A percentile compares a stretch with the other conserved stretches of the same genome.
Conservation (phyloP, 169 alveolate genomes). For the Theileria annulata region DNA sequence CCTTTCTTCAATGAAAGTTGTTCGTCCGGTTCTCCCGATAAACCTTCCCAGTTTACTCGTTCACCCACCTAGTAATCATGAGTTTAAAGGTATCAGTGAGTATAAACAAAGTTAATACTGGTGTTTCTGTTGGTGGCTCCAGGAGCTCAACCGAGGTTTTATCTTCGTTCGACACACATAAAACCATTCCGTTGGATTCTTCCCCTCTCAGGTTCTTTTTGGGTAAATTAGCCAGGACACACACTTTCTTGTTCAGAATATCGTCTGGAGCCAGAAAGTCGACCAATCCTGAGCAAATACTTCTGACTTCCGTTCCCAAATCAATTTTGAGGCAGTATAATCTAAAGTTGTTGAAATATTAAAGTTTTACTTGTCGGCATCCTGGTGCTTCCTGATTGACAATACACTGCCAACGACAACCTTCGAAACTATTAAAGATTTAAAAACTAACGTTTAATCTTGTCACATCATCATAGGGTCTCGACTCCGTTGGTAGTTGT, state of each 20-base stretch:
- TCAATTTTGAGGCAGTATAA: conserved; percentile 74
- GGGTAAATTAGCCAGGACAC: conserved; percentile 79
- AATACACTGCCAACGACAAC: conserved; percentile 70
- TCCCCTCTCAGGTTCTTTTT: conserved; percentile 80
- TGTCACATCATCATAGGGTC: conserved; percentile 71
- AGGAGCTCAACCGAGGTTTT: conserved; percentile 52
- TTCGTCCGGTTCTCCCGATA: conserved; percentile 72
- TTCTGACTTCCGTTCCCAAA: conserved; percentile 72
- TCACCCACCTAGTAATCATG: conserved; percentile 68
- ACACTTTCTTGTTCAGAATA: conserved; percentile 75
- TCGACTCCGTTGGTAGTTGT: conserved; percentile 55
- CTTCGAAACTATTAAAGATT: not conserved
- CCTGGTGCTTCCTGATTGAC: conserved; percentile 75
- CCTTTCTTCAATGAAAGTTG: conserved; percentile 75
- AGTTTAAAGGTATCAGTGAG: not conserved
- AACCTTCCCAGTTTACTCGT: conserved; percentile 59
- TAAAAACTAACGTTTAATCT: conserved; percentile 45
- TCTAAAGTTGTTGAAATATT: conserved; percentile 1
- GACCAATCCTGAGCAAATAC: conserved; percentile 80
- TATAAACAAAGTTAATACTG: conserved; percentile 33
- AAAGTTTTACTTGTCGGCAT: conserved; percentile 66
- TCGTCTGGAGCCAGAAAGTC: conserved; percentile 73
- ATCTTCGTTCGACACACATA: conserved; percentile 46
- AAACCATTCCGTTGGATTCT: conserved; percentile 81
- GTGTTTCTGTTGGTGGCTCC: conserved; percentile 62